Base-by-base conservation (phyloP, 1,284 basidiomycete genomes). In the Cryptococcus floricola region DNA sequence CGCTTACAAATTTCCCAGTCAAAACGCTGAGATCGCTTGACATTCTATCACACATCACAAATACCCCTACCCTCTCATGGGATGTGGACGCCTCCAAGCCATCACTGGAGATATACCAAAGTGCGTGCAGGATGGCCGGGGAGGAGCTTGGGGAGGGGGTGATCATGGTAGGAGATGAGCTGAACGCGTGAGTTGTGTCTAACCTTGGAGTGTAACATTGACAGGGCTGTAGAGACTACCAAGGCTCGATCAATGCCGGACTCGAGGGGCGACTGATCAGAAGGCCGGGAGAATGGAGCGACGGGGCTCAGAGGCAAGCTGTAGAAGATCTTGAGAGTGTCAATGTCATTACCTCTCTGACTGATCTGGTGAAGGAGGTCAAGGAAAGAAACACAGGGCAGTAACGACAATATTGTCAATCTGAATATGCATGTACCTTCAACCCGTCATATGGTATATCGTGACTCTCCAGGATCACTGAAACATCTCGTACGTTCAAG, bases 151-250 rank as follows among this genome's bases (percentile, higher is more conserved):
- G 68, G 1, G 56, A 68, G 31, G 75, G 74, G 8, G 69, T 75
- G 3, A 53, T 78, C 25, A 74, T 77, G 72, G 63, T 78, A 9
- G 77, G 77, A 0, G 77, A 78, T 54, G 77, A 78, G 61, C 63
- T 77, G 10, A 65, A 70, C 41, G 76, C 76, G 75, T 77, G 54
- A 62, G 75, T 71, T 18, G 37, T 16, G 10, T 25, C 12, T 23
- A 25, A 43, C 18, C 5, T 5, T n/a, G 38, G 13, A 23, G 37
- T 8, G 19, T 16, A 19, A 23, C 13, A 16, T 12, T 16, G 38
- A 5, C 19, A 64, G 39, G 13, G 13, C 8, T 7, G 4, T 28
- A 78, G 77, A 3, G 77, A 78, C 57, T 78, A 70, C 41, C 56
- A 54, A 2, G 77, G 77, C 0, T 67, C 75, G 0, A 42, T 49